Evolutionary conservation across 169 alveolate species (phyloP).

Genomic region (Plasmodium knowlesi): DNA sequence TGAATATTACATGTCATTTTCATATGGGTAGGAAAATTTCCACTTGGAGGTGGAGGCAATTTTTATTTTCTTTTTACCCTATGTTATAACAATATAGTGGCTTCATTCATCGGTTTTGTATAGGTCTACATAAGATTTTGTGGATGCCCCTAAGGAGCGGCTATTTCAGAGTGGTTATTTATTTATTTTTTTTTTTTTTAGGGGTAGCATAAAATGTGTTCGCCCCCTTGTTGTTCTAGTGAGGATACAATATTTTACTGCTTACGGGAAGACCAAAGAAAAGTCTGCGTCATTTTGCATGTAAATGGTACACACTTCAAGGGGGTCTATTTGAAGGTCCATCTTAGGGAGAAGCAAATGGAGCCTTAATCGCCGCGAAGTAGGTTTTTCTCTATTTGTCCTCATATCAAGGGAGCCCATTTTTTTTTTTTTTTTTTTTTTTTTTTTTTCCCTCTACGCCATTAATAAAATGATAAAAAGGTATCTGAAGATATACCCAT

Average conservation of each 20-base stretch:
- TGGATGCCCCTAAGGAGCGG: not conserved
- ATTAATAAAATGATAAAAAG: constrained; percentile 38
- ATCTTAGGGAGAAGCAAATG: not conserved
- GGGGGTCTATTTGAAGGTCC: not conserved
- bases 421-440: not conserved
- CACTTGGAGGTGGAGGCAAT: not conserved
- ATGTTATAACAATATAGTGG: not conserved
- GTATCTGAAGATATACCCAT: constrained; percentile 63
- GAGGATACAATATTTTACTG: not conserved
- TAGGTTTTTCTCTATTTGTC: not conserved
- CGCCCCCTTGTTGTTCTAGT: not conserved
- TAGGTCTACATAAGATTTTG: not conserved
- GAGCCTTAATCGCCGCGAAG: not conserved
- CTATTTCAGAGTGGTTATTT: not conserved
- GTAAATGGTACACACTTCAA: not conserved
- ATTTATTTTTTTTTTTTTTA: no score
- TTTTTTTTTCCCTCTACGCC: not conserved
- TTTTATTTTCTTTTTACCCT: not conserved
- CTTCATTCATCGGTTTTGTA: not conserved
- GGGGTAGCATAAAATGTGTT: not conserved
- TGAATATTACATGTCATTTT: not conserved
- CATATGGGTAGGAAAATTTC: not conserved
- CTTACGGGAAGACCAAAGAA: not conserved
- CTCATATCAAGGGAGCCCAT: not conserved
- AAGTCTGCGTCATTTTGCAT: not conserved